These are phyloP conservation scores for Rhodofomes roseus DNA, from an alignment of 1,284 basidiomycete species.

Conservation along the genomic window DNA sequence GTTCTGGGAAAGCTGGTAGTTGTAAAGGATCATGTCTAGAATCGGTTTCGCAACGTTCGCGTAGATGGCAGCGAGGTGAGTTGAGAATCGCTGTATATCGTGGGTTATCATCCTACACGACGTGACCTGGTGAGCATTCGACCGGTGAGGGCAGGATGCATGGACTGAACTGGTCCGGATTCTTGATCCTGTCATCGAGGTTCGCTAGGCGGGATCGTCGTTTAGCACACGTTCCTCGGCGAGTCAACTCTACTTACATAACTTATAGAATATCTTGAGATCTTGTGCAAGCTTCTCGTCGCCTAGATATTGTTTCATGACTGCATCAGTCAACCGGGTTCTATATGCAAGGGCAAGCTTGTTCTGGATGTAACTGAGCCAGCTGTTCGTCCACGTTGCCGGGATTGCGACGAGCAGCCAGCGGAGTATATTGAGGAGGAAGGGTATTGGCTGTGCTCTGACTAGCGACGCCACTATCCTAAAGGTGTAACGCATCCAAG, in stretches of 20 bases:
- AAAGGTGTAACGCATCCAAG: not conserved
- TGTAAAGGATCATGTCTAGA: constrained; percentile 93
- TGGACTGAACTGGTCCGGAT: constrained; percentile 80
- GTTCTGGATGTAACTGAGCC: constrained; percentile 92
- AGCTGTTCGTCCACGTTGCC: constrained; percentile 95
- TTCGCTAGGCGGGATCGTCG: constrained; percentile 52
- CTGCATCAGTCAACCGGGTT: constrained; percentile 81
- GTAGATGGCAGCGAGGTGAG: constrained; percentile 91
- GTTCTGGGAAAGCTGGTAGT: constrained; percentile 91
- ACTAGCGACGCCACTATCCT: constrained; percentile 96
- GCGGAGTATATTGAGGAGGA: constrained; percentile 81
- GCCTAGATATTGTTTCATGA: constrained; percentile 84
- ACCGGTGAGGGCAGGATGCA: not conserved
- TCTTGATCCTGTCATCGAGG: constrained; percentile 93
- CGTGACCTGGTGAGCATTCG: not conserved
- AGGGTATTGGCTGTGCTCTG: constrained; percentile 78
- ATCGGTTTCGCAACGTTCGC: constrained; percentile 91
- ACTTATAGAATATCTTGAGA: constrained; percentile 87
- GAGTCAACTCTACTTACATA: constrained; percentile 49
- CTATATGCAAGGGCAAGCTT: constrained; percentile 93
- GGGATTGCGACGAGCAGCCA: constrained; percentile 96
- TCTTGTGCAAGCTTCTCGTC: constrained; percentile 58
- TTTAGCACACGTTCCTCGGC: not conserved
- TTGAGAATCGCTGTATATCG: constrained; percentile 93
- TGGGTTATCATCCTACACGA: constrained; percentile 82